Base-by-base conservation (phyloP, 805 yeast genomes). In the Yarrowia sp. region DNA sequence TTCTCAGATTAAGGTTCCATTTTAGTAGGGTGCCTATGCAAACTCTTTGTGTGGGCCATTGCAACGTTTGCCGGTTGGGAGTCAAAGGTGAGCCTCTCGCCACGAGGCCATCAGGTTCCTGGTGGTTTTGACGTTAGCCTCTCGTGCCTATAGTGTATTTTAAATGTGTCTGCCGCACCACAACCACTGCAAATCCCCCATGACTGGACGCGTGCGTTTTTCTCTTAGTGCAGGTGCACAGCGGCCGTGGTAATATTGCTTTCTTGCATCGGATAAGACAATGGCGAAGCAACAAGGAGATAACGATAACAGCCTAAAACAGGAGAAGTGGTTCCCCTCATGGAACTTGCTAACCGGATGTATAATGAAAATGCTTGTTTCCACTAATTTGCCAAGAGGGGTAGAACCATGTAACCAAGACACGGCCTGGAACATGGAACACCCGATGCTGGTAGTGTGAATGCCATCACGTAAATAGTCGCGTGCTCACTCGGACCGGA, bases 231-330 rank as follows among this genome's bases (percentile, higher is more conserved):
- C 28, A 22, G 28, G 28, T 22, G 28, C 28, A 22, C 28, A 22
- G 28, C 28, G 28, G 4, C 28, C 28, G 28, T 22, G 28, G 48
- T 9, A 32, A n/a, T 15, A 35, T 33, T 17, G 31, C 32, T 18
- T 11, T 48, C 9, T 35, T 13, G 41, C 41, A 48, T 35, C 41
- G 41, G 55, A 33, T 48, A 35, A 48, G 41, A 48, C 41, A 48
- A 47, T 11, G 55, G 13, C 41, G 13, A 47, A 32, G 28, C 17
- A 48, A 48, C 55, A 48, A 48, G 55, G 55, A 48, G 53, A 48
- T 48, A 48, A 48, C 55, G 55, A 48, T 48, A 48, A 48, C 55
- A 48, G 41, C 41, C 17, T 33, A 35, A 48, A 17, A 35, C 55
- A 13, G 22, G 17, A 13, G 55, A 13, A 33, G 32, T 17, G 14